Evolutionary conservation across 2,329 filamentous ascomycete genomes (phyloP), one percentile per base, ranked within the genome.

Genomic region (Aureobasidium sp.): DNA sequence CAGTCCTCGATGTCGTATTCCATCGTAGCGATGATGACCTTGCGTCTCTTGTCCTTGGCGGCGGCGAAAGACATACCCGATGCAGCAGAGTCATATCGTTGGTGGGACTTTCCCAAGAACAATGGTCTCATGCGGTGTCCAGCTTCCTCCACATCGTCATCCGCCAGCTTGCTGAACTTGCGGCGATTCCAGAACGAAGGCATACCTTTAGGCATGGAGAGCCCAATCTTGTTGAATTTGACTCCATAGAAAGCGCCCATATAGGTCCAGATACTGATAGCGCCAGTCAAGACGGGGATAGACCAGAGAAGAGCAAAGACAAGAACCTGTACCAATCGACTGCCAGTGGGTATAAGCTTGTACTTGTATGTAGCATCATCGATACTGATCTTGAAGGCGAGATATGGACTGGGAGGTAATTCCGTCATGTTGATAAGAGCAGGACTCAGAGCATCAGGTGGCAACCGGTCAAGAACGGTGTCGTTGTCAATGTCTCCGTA

Each of bases 401-500:
- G 70, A 64, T 81, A 76, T 1, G 83, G 83, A 41, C 77, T 76
- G 2, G 79, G 78, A 3, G 84, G 85, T 21, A 21, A 21, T 4
- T 78, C 70, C 1, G 82, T 84, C 64, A 87, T 81, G 68, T 88
- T 87, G 65, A 86, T 78, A 29, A 83, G 74, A 57, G 81, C 79
- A 47, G 76, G 71, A 34, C 79, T 77, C 25, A 87, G 73, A 27
- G 81, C 83, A 11, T 79, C 82, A 5, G 84, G 85, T 1, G 84
- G 81, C 36, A 87, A 76, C 41, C 83, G 82, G 69, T 88, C 85
- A 25, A 87, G 73, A 6, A 87, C 76, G 2, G 76, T 77, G 68
- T 87, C 84, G 30, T 76, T 75, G 67, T 87, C 82, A 15, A 85
- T 78, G 68, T 88, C 85, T 27, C 86, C 86, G 64, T 79, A 82